Conservation (phyloP, 179 eudicot species). For the Beta corolliflora region DNA sequence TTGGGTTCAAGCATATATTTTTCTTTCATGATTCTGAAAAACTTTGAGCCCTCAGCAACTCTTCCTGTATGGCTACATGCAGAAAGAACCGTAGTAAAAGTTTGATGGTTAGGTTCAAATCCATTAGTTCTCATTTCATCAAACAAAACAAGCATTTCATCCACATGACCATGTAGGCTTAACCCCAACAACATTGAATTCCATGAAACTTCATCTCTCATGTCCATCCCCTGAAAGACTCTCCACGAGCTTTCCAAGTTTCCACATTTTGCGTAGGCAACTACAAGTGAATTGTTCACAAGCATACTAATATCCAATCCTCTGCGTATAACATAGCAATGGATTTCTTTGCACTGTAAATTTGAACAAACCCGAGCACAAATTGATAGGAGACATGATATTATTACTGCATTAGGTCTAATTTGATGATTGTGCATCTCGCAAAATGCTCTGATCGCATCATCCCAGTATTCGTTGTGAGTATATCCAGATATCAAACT, state of each 20-base stretch:
- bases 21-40: conserved; percentile 48
- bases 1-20: conserved; percentile 41
- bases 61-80: conserved; percentile 66
- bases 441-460: conserved; percentile 51
- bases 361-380: conserved; percentile 55
- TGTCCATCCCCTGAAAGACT: conserved; percentile 49
- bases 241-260: conserved; percentile 42
- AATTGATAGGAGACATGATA: conserved; percentile 56
- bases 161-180: conserved; percentile 52
- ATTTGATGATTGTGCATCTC: conserved; percentile 51
- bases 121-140: conserved; percentile 50
- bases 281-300: conserved; percentile 61
- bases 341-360: conserved; percentile 58
- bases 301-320: conserved; percentile 50
- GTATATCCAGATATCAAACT: conserved; percentile 55
- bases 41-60: conserved; percentile 53
- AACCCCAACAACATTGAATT: conserved; percentile 58
- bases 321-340: conserved; percentile 47
- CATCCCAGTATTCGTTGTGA: conserved; percentile 51
- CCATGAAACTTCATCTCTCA: conserved; percentile 68
- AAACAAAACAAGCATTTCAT: conserved; percentile 44
- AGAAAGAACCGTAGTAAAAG: conserved; percentile 63
- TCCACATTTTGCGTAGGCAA: conserved; percentile 69
- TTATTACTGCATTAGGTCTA: conserved; percentile 54
- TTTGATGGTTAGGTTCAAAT: conserved; percentile 53